These are phyloP conservation scores for Dicorynia guianensis DNA, from an alignment of 306 rosid species.

Conservation along the genomic window DNA sequence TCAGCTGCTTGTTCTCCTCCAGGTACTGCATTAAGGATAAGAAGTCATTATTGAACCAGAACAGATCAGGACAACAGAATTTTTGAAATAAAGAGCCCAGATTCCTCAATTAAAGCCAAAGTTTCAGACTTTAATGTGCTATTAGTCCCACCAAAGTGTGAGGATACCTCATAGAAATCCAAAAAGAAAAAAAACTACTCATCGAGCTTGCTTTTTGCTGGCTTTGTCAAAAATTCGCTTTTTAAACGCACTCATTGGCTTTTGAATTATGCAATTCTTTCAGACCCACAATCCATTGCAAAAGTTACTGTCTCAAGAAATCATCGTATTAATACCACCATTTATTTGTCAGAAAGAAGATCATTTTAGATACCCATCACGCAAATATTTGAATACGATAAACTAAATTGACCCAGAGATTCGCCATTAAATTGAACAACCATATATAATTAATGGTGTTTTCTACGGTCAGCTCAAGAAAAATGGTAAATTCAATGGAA, in stretches of 20 bases:
- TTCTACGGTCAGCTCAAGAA: background rate
- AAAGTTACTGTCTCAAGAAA: background rate
- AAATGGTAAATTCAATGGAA: background rate
- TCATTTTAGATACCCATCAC: background rate
- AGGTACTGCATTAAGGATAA: constrained; percentile 58
- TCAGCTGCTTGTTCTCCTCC: constrained; percentile 65
- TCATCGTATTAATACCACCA: too few species aligned
- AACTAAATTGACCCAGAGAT: background rate
- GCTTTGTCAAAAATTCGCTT: background rate
- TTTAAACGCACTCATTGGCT: constrained; percentile 4
- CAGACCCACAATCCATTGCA: background rate
- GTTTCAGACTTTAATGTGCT: background rate
- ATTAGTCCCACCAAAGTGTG: too few species aligned
- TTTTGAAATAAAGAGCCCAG: constrained; percentile 23
- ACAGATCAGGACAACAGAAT: too few species aligned
- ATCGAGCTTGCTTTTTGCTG: background rate
- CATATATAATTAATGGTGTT: background rate
- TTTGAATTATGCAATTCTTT: background rate
- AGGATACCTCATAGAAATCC: too few species aligned
- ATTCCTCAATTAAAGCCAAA: constrained; percentile 18
- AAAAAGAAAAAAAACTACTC: too few species aligned
- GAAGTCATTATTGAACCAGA: background rate
- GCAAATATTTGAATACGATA: background rate
- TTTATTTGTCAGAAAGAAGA: background rate
- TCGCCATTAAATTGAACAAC: background rate